Base-by-base conservation (phyloP, 352 stramenopile species). In the Pythium rishiriense region DNA sequence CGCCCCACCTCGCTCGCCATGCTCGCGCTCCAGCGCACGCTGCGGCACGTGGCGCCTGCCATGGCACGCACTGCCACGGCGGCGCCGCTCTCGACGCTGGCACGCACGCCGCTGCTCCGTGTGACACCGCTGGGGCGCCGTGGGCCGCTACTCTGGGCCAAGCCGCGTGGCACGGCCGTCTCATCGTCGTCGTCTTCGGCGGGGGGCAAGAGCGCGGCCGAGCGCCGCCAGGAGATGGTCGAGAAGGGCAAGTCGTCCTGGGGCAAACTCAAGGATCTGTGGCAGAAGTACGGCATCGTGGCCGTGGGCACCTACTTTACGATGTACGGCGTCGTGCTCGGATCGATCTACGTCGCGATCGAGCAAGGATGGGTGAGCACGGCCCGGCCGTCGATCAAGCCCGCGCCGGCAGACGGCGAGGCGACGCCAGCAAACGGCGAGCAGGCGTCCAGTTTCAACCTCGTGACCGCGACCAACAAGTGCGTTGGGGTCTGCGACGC, bases 391-490 rank as follows among this genome's bases (percentile, higher is more conserved):
- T 69, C 58, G 51, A 49, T 43, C 35, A 58, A 48, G 35, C 66
- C 28, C 31, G 73, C 70, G 12, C 68, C 58, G 47, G 66, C 75
- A 0, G 73, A 84, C 28, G 73, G 37, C 22, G 59, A 70, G 41
- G 29, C 61, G n/a, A 1, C 21, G 21, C 9, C 21, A 11, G 37
- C 31, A 3, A 49, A 54, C 43, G 37, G 37, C 37, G 37, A 43
- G 37, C 37, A 43, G 37, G 37, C 37, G 37, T 39, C 76, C 12
- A 75, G 71, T 22, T 93, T 94, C 51, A 88, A 93, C 62, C 65
- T 94, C 56, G 80, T 94, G 35, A 85, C 82, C 3, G 82, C 83
- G 43, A 94, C 86, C 24, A 94, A 94, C 71, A 88, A 84, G 83
- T 91, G 70, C 43, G 78, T 73, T n/a, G n/a, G n/a, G n/a, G n/a